These are phyloP conservation scores for Benincasa hispida DNA, from an alignment of 306 rosid species.

Conservation along the genomic window DNA sequence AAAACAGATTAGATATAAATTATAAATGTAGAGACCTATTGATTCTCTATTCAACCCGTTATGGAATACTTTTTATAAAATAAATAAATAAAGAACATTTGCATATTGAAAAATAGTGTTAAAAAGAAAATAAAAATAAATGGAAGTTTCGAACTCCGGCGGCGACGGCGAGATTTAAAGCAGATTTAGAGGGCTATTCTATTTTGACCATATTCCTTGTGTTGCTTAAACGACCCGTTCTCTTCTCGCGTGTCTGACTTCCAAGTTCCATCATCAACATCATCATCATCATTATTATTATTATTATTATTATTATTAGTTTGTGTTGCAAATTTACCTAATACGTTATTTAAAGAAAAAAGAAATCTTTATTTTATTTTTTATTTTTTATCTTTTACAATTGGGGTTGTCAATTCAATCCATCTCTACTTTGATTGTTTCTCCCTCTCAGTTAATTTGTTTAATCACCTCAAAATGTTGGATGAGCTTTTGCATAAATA, in stretches of 20 bases:
- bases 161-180: neutral
- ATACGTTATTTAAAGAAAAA: neutral
- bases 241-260: neutral
- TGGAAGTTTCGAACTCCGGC: neutral
- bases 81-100: too few species aligned
- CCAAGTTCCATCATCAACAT: too few species aligned
- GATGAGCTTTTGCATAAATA: neutral
- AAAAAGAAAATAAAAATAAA: too few species aligned
- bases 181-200: neutral
- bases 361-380: neutral
- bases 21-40: too few species aligned
- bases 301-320: too few species aligned
- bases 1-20: too few species aligned
- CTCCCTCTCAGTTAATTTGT: neutral
- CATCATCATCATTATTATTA: too few species aligned
- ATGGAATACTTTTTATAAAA: too few species aligned
- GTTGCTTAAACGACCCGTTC: slow-evolving; percentile 6
- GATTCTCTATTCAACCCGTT: too few species aligned
- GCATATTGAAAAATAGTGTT: too few species aligned
- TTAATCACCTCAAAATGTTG: neutral
- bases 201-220: neutral
- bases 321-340: neutral
- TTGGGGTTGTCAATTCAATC: neutral
- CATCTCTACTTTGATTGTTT: neutral
- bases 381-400: neutral